Base-by-base conservation (phyloP, 352 stramenopile genomes). In the Pythium vanterpoolii region DNA sequence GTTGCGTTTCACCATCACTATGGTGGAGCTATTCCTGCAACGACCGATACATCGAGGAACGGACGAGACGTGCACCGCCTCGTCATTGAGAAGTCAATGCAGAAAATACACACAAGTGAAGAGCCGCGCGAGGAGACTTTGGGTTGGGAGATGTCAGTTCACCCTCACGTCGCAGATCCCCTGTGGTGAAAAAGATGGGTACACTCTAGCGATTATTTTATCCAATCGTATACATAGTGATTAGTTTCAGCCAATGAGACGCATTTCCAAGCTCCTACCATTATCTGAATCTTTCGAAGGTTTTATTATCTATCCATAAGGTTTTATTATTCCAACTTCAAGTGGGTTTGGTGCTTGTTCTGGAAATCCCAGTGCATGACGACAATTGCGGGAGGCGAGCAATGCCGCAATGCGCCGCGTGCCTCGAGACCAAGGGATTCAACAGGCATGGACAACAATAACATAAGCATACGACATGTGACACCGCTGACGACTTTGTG, bases 381-480 rank as follows among this genome's bases (percentile, higher is more conserved):
- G 13, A 16, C 19, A 19, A n/a, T 48, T 36, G 50, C 30, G 13
- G 14, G 21, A 47, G 36, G 10, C 21, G 27, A 16, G 23, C 58
- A 33, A 93, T 93, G 83, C 81, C 81, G 33, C 74, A 88, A 49
- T 94, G 84, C 57, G 71, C 79, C 24, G 79, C 79, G 16, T 94
- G 84, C 61, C 74, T 69, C 48, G 66, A 84, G 55, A 76, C 74
- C 55, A 90, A 89, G 60, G 84, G 84, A 47, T 79, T 90, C 52
- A 94, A 94, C 73, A 90, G 87, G 83, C 88, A 58, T 39, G 24
- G 23, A 7, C 23, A 6, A 16, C 5, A 21, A 26, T n/a, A 21
- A 5, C 21, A 5, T 16, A 53, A 39, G 31, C 10, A 26, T 28
- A 30, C 3, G 30, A 14, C 28, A 23, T 55, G 4, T 39, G n/a